Evolutionary conservation across 176 grass and related monocot genomes (phyloP).

Genomic region (Puccinellia tenuiflora): DNA sequence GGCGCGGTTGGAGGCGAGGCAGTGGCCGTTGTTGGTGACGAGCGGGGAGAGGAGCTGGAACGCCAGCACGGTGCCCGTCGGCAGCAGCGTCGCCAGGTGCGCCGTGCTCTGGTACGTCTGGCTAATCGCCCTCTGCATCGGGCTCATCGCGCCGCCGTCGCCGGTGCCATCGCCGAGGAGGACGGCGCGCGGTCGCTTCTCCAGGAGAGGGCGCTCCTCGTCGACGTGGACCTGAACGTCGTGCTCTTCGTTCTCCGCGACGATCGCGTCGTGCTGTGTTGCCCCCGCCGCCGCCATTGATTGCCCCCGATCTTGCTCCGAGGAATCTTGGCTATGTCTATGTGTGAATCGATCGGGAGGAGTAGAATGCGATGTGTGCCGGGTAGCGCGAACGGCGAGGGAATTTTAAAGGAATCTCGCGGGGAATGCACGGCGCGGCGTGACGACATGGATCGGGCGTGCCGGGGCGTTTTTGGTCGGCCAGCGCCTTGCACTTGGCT

Average conservation of each 20-base stretch:
- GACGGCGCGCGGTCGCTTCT: conserved; percentile 5
- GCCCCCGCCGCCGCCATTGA: neutral
- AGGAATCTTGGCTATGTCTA: too few species aligned
- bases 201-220: conserved; percentile 49
- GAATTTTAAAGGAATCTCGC: conserved; percentile 1
- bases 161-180: too few species aligned
- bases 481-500: conserved; percentile 25
- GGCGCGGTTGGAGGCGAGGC: conserved; percentile 33
- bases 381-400: neutral
- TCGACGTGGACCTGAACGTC: neutral
- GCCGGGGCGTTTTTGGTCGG: neutral
- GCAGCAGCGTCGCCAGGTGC: conserved; percentile 74
- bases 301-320: neutral
- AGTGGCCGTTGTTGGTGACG: conserved; percentile 48
- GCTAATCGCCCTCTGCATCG: conserved; percentile 52
- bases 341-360: too few species aligned
- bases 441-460: neutral
- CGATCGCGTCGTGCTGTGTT: neutral
- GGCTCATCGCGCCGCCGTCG: conserved; percentile 16
- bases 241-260: neutral
- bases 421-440: neutral
- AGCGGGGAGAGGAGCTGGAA: conserved; percentile 77
- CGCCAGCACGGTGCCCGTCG: conserved; percentile 71
- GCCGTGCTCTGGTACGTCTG: conserved; percentile 77
- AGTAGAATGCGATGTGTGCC: too few species aligned